Percentiles rank a stretch among this genome's conserved stretches.
Conservation (phyloP, 306 rosid species). For the Gillenia trifoliata region DNA sequence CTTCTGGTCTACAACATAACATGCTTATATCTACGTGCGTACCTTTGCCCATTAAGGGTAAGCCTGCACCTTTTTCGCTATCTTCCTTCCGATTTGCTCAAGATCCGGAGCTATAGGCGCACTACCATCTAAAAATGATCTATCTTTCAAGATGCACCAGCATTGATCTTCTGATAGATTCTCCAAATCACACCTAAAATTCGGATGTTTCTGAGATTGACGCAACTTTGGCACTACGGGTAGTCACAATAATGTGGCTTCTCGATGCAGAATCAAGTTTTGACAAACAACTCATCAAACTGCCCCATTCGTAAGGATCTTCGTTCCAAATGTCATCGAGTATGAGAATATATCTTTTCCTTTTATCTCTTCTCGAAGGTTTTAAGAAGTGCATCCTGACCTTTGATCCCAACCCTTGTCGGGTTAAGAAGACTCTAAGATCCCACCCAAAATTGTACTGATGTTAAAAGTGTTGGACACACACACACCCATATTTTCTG, state of each 20-base stretch:
- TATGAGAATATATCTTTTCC: constrained; percentile 12
- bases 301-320: not conserved
- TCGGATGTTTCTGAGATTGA: not conserved
- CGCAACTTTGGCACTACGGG: not conserved
- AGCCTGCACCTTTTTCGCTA: not conserved
- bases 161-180: not conserved
- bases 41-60: not conserved
- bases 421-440: not conserved
- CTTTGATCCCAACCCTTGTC: not conserved
- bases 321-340: constrained; percentile 24
- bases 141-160: not conserved
- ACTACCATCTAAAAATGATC: not conserved
- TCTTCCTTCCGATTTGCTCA: not conserved
- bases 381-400: not conserved
- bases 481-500: constrained; percentile 12
- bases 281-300: constrained; percentile 2
- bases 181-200: not conserved
- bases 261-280: not conserved
- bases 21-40: too few species aligned
- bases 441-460: constrained; percentile 1
- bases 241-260: constrained; percentile 7
- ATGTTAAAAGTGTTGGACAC: constrained; percentile 3
- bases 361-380: not conserved
- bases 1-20: too few species aligned
- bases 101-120: not conserved